Evolutionary conservation across 225 moss, liverwort and hornwort species (phyloP).

Genomic region (Pseudoscleropodium purum): DNA sequence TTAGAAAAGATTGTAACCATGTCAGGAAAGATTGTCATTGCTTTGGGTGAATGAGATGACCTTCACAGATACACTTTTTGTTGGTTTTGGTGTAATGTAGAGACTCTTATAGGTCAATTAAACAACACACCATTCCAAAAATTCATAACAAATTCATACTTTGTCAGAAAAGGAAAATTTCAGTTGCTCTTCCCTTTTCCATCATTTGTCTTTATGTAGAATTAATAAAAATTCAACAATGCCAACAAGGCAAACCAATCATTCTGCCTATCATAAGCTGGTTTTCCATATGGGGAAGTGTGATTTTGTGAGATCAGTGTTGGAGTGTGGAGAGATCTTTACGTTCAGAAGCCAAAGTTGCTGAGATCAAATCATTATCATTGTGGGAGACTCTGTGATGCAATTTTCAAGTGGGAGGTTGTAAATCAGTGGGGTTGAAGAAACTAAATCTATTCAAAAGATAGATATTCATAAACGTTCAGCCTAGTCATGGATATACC

Average conservation of each 20-base stretch:
- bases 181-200: neutral
- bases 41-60: neutral
- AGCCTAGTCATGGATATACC: neutral
- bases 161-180: neutral
- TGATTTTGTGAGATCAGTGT: neutral
- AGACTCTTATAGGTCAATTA: neutral
- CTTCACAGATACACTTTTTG: neutral
- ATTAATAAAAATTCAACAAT: neutral
- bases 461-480: too few species aligned
- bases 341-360: neutral
- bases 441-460: neutral
- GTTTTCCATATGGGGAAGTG: neutral
- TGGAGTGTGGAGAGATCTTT: neutral
- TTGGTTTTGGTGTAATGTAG: neutral
- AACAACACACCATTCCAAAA: neutral
- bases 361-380: neutral
- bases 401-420: neutral
- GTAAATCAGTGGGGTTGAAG: neutral
- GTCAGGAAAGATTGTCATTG: neutral
- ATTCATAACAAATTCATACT: neutral
- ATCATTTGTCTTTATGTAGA: neutral
- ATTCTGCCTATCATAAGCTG: neutral
- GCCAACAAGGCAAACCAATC: neutral
- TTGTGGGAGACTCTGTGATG: neutral
- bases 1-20: neutral